Base-by-base conservation (phyloP, 2,329 filamentous ascomycete genomes). In the Aspergillus proliferans region DNA sequence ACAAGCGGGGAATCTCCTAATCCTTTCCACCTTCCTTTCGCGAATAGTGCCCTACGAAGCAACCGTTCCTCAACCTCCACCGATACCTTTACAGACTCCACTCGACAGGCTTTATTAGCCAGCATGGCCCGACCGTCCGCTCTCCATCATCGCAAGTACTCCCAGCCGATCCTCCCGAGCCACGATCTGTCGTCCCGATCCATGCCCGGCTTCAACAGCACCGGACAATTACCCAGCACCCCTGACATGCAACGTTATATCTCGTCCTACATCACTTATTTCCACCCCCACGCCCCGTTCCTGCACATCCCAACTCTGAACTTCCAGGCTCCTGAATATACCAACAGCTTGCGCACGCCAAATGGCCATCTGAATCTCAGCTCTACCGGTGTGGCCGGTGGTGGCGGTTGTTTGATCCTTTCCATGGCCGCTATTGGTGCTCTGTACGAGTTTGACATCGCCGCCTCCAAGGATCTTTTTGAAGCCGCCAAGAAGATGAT, bases 401-500 rank as follows among this genome's bases (percentile, higher is more conserved):
- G 91, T 49, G 88, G 86, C 51, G 90, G 89, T 46, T 96, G 92
- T 66, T 76, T 95, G 49, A 84, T 93, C 52, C 77, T 95, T 28
- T 90, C 87, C 3, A 93, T 94, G 85, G 87, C 88, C 43, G 87
- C 89, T n/a, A 84, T 86, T 57, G 88, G 87, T 19, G 86, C 88
- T 33, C 75, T 96, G 36, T 96, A 95, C 70, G 92, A 96, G 71
- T 82, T 85, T 63, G 91, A 97, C 51, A 82, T 85, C 50, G 77
- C 78, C 24, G 81, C 86, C 48, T 94, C 91, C 21, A 87, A 86
- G 65, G 87, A 94, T 43, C 72, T 98, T 6, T 96, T 96, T 62
- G 88, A 95, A 58, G 86, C 90, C 64, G 88, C 91, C 44, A 96
- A 96, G 75, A 94, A 90, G 71, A 89, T 95, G 85, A 94, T 97